Percentiles rank a stretch among this genome's conserved stretches.
Conservation (phyloP, 2,329 filamentous ascomycete genomes). For the Coniochaeta prunicola region DNA sequence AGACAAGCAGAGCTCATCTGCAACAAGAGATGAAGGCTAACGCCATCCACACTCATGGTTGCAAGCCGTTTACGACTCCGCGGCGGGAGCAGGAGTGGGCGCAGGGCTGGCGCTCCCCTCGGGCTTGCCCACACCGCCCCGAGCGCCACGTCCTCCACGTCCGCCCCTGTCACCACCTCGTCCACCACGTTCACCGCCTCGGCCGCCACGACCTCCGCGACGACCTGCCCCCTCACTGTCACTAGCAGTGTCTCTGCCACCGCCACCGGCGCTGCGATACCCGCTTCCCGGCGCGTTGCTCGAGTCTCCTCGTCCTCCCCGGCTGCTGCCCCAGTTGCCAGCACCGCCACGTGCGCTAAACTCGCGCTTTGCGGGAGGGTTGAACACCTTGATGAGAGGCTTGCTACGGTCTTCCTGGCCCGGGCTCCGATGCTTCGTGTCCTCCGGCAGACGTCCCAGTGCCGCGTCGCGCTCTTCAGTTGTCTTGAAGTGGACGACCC, state of each 20-base stretch:
- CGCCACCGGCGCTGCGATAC: conserved; percentile 79
- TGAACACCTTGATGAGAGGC: conserved; percentile 77
- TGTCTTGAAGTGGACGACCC: conserved; percentile 78
- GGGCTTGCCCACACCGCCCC: conserved; percentile 33
- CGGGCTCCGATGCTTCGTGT: conserved; percentile 61
- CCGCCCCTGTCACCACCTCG: conserved; percentile 28
- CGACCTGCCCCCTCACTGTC: conserved; percentile 52
- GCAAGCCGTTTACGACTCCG: conserved; percentile 20
- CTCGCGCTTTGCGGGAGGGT: conserved; percentile 54
- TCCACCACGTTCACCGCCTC: conserved; percentile 50
- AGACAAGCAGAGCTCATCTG: neutral
- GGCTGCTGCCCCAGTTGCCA: conserved; percentile 60
- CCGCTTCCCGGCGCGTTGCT: conserved; percentile 51
- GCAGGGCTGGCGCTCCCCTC: conserved; percentile 50
- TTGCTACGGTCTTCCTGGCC: conserved; percentile 64
- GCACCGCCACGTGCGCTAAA: conserved; percentile 56
- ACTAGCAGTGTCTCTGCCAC: conserved; percentile 63
- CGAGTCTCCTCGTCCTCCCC: conserved; percentile 52
- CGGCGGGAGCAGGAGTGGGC: conserved; percentile 40
- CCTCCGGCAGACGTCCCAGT: conserved; percentile 65
- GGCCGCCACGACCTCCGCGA: conserved; percentile 46
- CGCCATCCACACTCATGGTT: neutral
- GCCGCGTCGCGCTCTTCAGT: conserved; percentile 74
- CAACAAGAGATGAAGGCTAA: neutral
- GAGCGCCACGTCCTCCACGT: neutral